Evolutionary conservation across 2,329 filamentous ascomycete genomes (phyloP).

Genomic region (Fusarium verticillioides): DNA sequence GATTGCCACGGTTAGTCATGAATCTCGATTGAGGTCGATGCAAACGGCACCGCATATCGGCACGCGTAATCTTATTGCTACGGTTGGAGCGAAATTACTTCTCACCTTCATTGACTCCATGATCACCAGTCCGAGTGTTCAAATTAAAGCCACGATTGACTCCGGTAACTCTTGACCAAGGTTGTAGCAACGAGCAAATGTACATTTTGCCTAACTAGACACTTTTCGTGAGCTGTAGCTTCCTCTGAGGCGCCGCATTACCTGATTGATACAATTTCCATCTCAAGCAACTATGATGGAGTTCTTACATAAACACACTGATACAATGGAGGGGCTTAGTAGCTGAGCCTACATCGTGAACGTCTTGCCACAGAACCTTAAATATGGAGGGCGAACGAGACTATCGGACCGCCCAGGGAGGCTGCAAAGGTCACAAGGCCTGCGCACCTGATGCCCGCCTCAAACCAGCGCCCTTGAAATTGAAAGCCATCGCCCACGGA

Average conservation of each 20-base stretch:
- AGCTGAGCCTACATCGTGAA: too few species aligned
- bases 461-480: background rate
- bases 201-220: fast-evolving
- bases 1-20: background rate
- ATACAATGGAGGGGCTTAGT: background rate
- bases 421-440: background rate
- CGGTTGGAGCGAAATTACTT: background rate
- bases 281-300: background rate
- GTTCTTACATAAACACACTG: background rate
- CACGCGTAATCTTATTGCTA: background rate
- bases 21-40: background rate
- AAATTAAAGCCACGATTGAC: background rate
- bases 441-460: background rate
- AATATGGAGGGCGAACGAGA: background rate
- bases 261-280: fast-evolving
- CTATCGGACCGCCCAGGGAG: background rate
- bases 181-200: background rate
- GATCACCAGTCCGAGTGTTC: background rate
- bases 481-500: background rate
- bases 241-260: background rate
- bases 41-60: background rate
- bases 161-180: background rate
- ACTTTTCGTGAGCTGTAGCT: background rate
- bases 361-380: background rate
- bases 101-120: background rate